phyloP scores from a whole-genome alignment of 345 rosid genomes.

The Garcia nutans region DNA sequence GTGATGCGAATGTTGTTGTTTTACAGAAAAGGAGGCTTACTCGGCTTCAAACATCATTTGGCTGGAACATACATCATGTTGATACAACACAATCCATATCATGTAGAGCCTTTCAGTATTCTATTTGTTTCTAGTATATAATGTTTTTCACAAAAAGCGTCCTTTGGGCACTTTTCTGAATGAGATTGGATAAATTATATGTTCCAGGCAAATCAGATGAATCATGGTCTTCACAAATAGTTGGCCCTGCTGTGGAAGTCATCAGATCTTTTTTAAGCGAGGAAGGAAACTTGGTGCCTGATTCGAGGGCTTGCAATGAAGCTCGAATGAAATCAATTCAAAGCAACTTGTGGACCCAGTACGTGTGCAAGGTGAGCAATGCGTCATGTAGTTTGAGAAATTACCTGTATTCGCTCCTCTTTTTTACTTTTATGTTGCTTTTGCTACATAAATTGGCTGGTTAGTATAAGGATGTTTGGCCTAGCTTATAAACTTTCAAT shows the following conservation, averaged over 20 bases:
- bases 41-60: conserved; percentile 60
- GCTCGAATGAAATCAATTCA: conserved; percentile 23
- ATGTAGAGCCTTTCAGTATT: conserved; percentile 36
- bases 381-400: background rate
- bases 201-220: conserved; percentile 63
- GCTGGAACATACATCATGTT: conserved; percentile 74
- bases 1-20: background rate
- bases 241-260: conserved; percentile 53
- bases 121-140: background rate
- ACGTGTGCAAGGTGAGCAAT: conserved; percentile 64
- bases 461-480: background rate
- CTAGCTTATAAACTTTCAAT: too few species aligned
- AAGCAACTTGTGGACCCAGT: conserved; percentile 88
- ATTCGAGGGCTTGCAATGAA: conserved; percentile 13
- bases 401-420: background rate
- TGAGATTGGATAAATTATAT: background rate
- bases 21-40: conserved; percentile 71
- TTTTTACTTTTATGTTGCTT: background rate
- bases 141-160: background rate
- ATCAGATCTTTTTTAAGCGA: conserved; percentile 47
- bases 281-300: conserved; percentile 15
- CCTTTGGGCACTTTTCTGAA: conserved; percentile 8
- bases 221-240: conserved; percentile 65
- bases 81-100: conserved; percentile 71
- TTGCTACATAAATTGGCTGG: background rate